Evolutionary conservation across 208 protist genomes (phyloP), one percentile per base, ranked within the genome.

Genomic region (Tetramitus jugosus): DNA sequence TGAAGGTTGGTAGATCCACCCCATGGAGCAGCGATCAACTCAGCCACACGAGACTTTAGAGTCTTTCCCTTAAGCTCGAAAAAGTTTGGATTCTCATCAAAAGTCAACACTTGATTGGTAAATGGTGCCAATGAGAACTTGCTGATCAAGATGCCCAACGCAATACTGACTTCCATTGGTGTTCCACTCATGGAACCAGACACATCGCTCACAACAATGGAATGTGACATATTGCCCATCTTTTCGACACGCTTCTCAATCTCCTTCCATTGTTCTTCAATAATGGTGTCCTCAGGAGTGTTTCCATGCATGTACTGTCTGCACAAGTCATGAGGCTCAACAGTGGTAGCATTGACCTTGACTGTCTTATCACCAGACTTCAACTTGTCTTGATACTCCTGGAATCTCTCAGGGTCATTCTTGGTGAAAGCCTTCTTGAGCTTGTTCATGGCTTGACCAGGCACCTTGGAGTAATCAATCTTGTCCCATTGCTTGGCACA

Each of bases 151-250:
- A 86, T 62, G 33, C 83, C 83, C 3, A 86, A 31, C 17, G 82
- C 77, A 23, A 86, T 76, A 6, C 77, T 64, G 1, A 85, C 83
- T 60, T 81, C 29, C 78, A 86, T 85, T 64, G 83, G 83, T n/a
- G 40, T 72, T 35, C 84, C 84, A 20, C 6, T 37, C 84, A 86
- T 86, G 1, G 31, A 62, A 8, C 79, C 84, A n/a, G 67, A 79
- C 0, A 86, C 84, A 61, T 86, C 84, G 8, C 40, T 31, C 0
- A 86, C 13, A 0, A 68, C 45, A 0, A 86, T 26, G 2, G 61
- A 60, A 26, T 83, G 60, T 20, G 0, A 2, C 4, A 83, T 33
- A 1, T 7, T 74, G 23, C 76, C 74, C 0, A 76, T 17, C 20
- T 60, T 60, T 49, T 56, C 53, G 26, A 62, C 71, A 31, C 80